These are phyloP conservation scores for Ogataea parapolymorpha DNA, from an alignment of 805 yeast species.

Conservation along the genomic window DNA sequence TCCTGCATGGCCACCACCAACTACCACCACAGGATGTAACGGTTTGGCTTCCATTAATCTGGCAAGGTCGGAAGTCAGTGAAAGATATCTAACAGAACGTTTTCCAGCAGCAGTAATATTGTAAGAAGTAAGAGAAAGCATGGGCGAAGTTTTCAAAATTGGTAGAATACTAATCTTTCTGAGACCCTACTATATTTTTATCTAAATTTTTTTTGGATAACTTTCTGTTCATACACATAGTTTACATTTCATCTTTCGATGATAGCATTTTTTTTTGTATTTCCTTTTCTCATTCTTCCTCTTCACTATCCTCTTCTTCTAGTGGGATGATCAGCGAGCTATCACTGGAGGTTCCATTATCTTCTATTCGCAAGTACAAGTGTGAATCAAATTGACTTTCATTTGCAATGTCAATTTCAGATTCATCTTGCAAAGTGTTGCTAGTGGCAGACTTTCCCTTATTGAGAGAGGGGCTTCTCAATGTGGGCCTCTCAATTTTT, in stretches of 20 bases:
- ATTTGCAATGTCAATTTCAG: conserved; percentile 14
- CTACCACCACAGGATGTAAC: conserved; percentile 68
- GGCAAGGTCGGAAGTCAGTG: conserved; percentile 37
- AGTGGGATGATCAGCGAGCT: conserved; percentile 17
- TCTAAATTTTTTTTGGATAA: background rate
- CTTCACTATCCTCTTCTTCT: conserved; percentile 11
- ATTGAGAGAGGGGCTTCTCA: too few species aligned
- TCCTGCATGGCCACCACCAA: conserved; percentile 99
- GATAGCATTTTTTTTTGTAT: too few species aligned
- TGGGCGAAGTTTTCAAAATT: background rate
- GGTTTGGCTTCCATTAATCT: conserved; percentile 30
- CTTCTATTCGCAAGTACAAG: conserved; percentile 12
- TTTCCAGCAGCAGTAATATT: too few species aligned
- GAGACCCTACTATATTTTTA: background rate
- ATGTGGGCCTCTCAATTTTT: conserved; percentile 2
- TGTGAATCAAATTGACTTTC: conserved; percentile 15
- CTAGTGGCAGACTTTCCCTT: background rate
- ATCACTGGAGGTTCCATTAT: conserved; percentile 6
- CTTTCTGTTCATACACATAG: too few species aligned
- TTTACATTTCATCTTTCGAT: background rate
- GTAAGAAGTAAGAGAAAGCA: too few species aligned
- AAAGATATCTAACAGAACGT: conserved; percentile 15
- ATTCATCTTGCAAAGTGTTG: background rate
- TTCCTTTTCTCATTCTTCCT: too few species aligned
- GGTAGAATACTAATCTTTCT: background rate